Conservation (phyloP, 1,139 yeast species). For the Eremothecium cymbalariae region DNA sequence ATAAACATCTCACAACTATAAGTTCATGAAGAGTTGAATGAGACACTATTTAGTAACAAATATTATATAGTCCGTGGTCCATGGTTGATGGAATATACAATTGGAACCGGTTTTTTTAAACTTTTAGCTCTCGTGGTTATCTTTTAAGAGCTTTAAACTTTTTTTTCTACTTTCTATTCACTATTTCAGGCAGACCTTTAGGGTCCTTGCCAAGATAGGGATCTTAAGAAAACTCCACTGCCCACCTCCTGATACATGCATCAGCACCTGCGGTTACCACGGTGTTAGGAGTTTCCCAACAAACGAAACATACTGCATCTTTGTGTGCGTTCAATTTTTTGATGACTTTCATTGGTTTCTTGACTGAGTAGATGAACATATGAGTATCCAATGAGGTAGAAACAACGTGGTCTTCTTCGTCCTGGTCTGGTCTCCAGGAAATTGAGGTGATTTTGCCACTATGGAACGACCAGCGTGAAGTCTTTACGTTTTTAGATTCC, state of each 20-base stretch:
- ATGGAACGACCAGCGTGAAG: constrained; percentile 95
- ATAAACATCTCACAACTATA: no score
- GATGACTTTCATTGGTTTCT: constrained; percentile 66
- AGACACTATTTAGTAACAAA: no score
- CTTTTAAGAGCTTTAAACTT: background rate
- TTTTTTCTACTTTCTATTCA: background rate
- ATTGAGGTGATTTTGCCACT: constrained; percentile 72
- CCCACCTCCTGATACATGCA: constrained; percentile 74
- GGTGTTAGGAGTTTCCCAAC: constrained; percentile 46
- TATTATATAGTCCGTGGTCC: no score
- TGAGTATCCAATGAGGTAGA: constrained; percentile 83
- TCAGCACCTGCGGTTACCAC: constrained; percentile 74
- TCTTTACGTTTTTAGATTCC: constrained; percentile 49
- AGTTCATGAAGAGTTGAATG: no score
- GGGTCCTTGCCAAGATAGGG: no score
- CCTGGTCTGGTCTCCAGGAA: constrained; percentile 45
- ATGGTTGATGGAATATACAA: no score
- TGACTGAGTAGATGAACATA: constrained; percentile 69
- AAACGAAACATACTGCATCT: constrained; percentile 70
- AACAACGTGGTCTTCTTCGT: constrained; percentile 61
- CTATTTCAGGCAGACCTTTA: no score
- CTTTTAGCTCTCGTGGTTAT: no score
- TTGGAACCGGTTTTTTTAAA: no score
- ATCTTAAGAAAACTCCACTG: constrained; percentile 27
- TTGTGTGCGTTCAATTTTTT: constrained; percentile 78